Base-by-base conservation (phyloP, 306 rosid species). In the Mimosa pudica region DNA sequence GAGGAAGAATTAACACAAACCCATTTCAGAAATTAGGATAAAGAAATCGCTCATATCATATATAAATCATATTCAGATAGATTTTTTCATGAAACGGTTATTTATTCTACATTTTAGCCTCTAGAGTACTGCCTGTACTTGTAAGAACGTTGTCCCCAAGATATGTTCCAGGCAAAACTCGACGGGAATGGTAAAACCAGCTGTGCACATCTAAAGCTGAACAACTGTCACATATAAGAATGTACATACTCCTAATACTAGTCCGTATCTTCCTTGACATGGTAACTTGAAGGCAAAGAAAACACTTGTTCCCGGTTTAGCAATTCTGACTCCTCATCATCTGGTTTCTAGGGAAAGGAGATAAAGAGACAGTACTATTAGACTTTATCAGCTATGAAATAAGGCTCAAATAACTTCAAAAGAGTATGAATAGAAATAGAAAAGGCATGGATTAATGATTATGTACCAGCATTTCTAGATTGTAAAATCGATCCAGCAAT, bases 401-500 rank as follows among this genome's bases (percentile, higher is more conserved):
- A 51, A 65, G 78, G 20, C 76, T 13, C 44, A 77, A 57, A 63
- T 54, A 84, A 60, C 10, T 18, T 36, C 16, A 79, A 38, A 38
- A 32, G 61, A 41, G 32, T 51, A 33, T 32, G 33, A 30, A 32
- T 30, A 67, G 38, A 48, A 52, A 45, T 45, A 58, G 67, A 72
- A 52, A 35, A 51, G 76, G 11, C 74, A 52, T 14, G 18, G 47
- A 10, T 12, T 48, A 48, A 62, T 70, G 18, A 69, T 73, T 12
- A 52, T 79, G 65, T 90, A 96, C 99, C 98, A 96, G 89, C 94
- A 91, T 88, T 80, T 96, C 98, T 81, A 96, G 20, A 88, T 93
- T 93, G 90, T 93, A 96, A 93, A 96, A 93, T 11, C 97, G 96
- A 87, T 93, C 97, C 80, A 96, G 82, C 92, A 96, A 80, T 80